Conservation (phyloP, 2,329 filamentous ascomycete genomes). For the Verticillium tricorpus region DNA sequence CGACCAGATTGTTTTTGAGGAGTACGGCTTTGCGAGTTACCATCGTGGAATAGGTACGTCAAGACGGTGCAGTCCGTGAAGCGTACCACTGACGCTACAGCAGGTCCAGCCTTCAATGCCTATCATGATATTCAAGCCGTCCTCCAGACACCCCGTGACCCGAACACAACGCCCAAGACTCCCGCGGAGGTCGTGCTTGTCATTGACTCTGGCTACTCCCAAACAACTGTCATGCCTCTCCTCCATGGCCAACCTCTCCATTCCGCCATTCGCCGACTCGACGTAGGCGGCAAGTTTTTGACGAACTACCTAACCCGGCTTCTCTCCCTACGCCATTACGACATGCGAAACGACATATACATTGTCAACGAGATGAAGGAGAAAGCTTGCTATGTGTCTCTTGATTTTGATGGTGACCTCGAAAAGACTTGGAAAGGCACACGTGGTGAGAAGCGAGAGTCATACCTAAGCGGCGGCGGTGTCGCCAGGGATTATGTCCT, state of each 20-base stretch:
- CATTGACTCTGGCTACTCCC: slow-evolving; percentile 88
- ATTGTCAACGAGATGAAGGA: slow-evolving; percentile 98
- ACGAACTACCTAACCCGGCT: slow-evolving; percentile 91
- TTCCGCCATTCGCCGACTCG: slow-evolving; percentile 74
- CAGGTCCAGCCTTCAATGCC: slow-evolving; percentile 56
- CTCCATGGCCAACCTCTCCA: slow-evolving; percentile 78
- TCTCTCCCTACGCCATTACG: slow-evolving; percentile 86
- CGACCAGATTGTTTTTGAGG: slow-evolving; percentile 96
- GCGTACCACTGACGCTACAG: not conserved
- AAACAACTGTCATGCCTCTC: slow-evolving; percentile 85
- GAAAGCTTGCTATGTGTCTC: slow-evolving; percentile 74
- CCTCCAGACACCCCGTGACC: slow-evolving; percentile 55
- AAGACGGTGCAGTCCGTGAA: not conserved
- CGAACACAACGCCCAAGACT: slow-evolving; percentile 31
- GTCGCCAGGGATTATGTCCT: slow-evolving; percentile 89
- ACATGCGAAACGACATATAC: slow-evolving; percentile 90
- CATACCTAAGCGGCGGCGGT: slow-evolving; percentile 45
- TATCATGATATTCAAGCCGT: slow-evolving; percentile 73
- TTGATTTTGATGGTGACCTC: slow-evolving; percentile 72
- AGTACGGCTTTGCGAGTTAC: slow-evolving; percentile 89
- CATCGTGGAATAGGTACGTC: slow-evolving; percentile 65
- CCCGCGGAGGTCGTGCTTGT: slow-evolving; percentile 82
- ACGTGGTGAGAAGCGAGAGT: slow-evolving; percentile 48
- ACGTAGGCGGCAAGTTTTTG: slow-evolving; percentile 87
- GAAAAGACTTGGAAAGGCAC: slow-evolving; percentile 82